A percentile compares a stretch with the other conserved stretches of the same genome.
Conservation (phyloP, 257 asterid genomes). For the Rehmannia glutinosa region DNA sequence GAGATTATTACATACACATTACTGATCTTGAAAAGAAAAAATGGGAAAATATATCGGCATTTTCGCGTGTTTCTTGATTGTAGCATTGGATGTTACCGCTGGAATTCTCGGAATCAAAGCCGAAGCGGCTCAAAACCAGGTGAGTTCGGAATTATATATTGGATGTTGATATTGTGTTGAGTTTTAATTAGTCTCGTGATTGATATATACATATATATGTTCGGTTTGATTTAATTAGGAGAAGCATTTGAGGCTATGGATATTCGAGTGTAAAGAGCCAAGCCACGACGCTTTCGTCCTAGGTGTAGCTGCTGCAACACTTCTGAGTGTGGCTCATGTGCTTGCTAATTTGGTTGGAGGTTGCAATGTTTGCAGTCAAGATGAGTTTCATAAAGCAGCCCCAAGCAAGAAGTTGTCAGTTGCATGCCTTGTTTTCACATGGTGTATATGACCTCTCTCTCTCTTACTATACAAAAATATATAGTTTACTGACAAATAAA, state of each 20-base stretch:
- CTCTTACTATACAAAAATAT: no score
- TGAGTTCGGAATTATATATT: neutral
- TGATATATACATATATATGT: neutral
- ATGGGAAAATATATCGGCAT: conserved; percentile 57
- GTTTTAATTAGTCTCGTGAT: no score
- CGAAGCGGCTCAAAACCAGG: conserved; percentile 81
- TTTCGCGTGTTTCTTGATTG: conserved; percentile 55
- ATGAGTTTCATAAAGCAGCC: conserved; percentile 44
- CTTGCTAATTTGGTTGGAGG: conserved; percentile 70
- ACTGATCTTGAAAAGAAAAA: neutral
- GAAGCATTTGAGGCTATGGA: conserved; percentile 69
- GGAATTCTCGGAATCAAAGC: conserved; percentile 79
- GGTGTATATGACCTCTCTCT: conserved; percentile 30
- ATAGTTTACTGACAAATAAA: no score
- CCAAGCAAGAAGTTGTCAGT: conserved; percentile 55
- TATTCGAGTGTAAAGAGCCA: conserved; percentile 86
- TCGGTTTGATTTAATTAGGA: conserved; percentile 27
- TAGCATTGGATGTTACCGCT: conserved; percentile 63
- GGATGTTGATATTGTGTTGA: neutral
- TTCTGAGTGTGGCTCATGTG: conserved; percentile 60
- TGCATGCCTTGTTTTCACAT: conserved; percentile 55
- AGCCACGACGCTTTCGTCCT: conserved; percentile 76
- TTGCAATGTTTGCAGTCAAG: conserved; percentile 34
- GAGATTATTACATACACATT: neutral
- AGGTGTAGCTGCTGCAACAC: conserved; percentile 66